Evolutionary conservation across 495 filamentous ascomycete genomes (phyloP), one percentile per base, ranked within the genome.

Genomic region (Penicillium macrosclerotiorum): DNA sequence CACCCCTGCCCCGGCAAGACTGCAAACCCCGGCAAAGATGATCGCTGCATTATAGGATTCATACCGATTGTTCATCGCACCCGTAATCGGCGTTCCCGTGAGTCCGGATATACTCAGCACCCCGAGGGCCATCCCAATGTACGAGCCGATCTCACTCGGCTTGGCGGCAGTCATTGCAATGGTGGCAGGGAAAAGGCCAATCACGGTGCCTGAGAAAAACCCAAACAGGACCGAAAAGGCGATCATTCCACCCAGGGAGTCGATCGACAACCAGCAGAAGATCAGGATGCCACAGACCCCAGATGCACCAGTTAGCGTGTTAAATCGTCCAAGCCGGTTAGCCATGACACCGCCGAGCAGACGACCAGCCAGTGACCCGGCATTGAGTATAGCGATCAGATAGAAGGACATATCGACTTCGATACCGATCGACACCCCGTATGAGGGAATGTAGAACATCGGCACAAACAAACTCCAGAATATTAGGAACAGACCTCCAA

Each of bases 171-270:
- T 49, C 40, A 47, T 48, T n/a, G 60, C 51, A 14, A 64, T 42
- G 4, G 51, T 54, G 2, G 64, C 38, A 5, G 52, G 42, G 0
- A 46, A 47, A 1, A 83, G 61, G 14, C 69, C 72, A 43, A 85
- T 74, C 13, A 78, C 73, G 14, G 68, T 74, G 0, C 82, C 82
- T 29, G 71, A 78, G 4, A 70, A 68, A 40, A 81, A 79, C 0
- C 81, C 80, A 50, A 82, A 81, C 7, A 83, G 23, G 6, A 78
- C 49, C 5, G 72, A 63, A 40, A 82, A 82, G 1, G 74, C 60
- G 32, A 81, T 66, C 16, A 83, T 60, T 0, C 69, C 72, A 0
- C 67, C 58, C 8, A 64, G 67, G n/a, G 67, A 65, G 14, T 64
- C 54, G 9, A 77, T 74, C 3, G 73, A 46, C 4, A 81, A 54